phyloP scores from a whole-genome alignment of 1,139 yeast genomes.

The Saccharomyces hybrid region DNA sequence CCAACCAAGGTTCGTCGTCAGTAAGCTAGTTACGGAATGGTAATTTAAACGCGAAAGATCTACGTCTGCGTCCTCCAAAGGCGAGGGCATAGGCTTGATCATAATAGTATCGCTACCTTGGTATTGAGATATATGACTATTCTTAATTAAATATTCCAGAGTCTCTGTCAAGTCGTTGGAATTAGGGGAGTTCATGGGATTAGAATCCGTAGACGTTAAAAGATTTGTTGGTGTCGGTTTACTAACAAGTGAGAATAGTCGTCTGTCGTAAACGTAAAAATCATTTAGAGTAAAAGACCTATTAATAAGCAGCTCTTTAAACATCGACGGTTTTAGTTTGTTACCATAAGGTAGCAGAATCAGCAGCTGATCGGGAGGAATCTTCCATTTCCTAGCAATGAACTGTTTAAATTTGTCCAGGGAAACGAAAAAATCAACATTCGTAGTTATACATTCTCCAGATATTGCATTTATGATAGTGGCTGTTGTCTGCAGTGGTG shows the following conservation, averaged over 20 bases:
- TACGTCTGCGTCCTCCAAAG: slow-evolving; percentile 31
- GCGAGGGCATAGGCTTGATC: slow-evolving; percentile 41
- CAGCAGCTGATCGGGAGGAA: slow-evolving; percentile 42
- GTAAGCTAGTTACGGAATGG: slow-evolving; percentile 27
- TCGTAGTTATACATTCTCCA: slow-evolving; percentile 32
- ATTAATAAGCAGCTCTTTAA: slow-evolving; percentile 28
- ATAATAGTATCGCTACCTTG: slow-evolving; percentile 11
- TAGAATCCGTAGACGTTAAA: neutral
- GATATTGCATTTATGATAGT: slow-evolving; percentile 37
- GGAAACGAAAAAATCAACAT: slow-evolving; percentile 33
- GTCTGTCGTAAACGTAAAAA: slow-evolving; percentile 53
- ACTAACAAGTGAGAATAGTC: slow-evolving; percentile 36
- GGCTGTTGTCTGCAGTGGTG: slow-evolving; percentile 14
- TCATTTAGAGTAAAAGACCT: slow-evolving; percentile 37
- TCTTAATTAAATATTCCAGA: neutral
- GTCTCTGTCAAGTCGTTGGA: neutral
- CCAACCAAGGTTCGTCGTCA: slow-evolving; percentile 47
- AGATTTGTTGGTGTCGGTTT: slow-evolving; percentile 10
- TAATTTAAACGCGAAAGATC: slow-evolving; percentile 8
- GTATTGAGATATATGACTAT: neutral
- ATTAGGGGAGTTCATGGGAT: neutral
- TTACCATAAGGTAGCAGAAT: slow-evolving; percentile 61
- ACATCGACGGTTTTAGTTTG: slow-evolving; percentile 42
- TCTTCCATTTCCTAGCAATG: slow-evolving; percentile 36
- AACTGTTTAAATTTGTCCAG: slow-evolving; percentile 42